These are phyloP conservation scores for Flaveria trinervia DNA, from an alignment of 129 eudicot species.

Conservation along the genomic window DNA sequence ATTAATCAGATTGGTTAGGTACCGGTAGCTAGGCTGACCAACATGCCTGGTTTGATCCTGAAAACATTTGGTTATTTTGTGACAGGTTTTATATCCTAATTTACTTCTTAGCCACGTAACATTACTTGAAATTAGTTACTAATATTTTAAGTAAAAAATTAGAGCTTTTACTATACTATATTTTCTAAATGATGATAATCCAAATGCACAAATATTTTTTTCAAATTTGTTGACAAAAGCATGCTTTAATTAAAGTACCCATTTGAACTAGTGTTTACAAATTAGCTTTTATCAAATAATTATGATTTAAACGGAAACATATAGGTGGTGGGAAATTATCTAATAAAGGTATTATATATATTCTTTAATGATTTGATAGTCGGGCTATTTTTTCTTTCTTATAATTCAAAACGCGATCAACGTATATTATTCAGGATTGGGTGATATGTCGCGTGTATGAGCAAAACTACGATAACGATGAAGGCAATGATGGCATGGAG, in stretches of 20 bases:
- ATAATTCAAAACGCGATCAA: not conserved
- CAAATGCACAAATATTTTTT: not conserved
- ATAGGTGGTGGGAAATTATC: not conserved
- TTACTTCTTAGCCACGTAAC: not conserved
- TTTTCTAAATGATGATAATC: not conserved
- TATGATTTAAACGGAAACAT: not conserved
- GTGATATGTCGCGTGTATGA: constrained; percentile 79
- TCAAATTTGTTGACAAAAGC: no score
- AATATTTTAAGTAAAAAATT: not conserved
- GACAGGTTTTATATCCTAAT: no score
- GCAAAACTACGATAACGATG: constrained; percentile 42
- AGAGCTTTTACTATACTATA: not conserved
- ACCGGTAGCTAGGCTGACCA: no score
- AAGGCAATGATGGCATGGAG: constrained; percentile 53
- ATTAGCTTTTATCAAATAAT: not conserved
- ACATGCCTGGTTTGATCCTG: no score
- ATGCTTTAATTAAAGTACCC: not conserved
- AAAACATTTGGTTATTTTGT: no score
- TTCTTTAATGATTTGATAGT: not conserved
- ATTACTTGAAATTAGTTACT: not conserved
- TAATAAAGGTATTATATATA: not conserved
- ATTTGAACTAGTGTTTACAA: not conserved
- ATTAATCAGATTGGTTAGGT: no score
- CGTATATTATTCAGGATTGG: constrained; percentile 67
- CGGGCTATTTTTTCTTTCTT: not conserved